These are phyloP conservation scores for Osmozyma mogii DNA, from an alignment of 805 yeast species.

Conservation along the genomic window DNA sequence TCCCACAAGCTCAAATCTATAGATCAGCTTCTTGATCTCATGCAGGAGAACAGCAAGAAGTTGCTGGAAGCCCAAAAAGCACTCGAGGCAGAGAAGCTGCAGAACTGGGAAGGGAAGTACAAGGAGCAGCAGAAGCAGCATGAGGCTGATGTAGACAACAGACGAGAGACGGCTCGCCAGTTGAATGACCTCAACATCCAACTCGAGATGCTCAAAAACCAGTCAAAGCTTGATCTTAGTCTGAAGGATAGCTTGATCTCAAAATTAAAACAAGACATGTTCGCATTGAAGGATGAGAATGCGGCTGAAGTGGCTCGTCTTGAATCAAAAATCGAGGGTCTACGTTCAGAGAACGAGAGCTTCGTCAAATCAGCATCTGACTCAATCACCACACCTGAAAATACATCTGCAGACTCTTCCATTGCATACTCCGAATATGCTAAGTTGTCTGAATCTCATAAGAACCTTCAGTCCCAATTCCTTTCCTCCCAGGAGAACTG, in stretches of 20 bases:
- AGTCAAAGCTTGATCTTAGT: slow-evolving; percentile 23
- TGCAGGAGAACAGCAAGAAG: slow-evolving; percentile 9
- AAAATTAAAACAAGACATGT: slow-evolving; percentile 23
- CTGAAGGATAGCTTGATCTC: slow-evolving; percentile 25
- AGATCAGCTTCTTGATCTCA: slow-evolving; percentile 19
- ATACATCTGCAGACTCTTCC: neutral
- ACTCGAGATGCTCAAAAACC: slow-evolving; percentile 20
- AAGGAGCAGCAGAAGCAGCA: slow-evolving; percentile 16
- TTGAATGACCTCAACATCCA: slow-evolving; percentile 26
- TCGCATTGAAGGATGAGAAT: slow-evolving; percentile 26
- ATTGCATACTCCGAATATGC: slow-evolving; percentile 30
- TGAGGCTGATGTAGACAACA: slow-evolving; percentile 17
- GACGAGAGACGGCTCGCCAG: slow-evolving; percentile 15
- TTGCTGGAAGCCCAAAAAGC: slow-evolving; percentile 10
- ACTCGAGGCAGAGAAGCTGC: slow-evolving; percentile 11
- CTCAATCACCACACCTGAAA: neutral
- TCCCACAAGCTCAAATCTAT: slow-evolving; percentile 19
- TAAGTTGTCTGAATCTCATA: slow-evolving; percentile 41
- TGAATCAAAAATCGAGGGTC: slow-evolving; percentile 63
- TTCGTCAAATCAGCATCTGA: too few relatives aligned
- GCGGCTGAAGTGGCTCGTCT: slow-evolving; percentile 45
- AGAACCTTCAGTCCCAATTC: slow-evolving; percentile 59
- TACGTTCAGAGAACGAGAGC: slow-evolving; percentile 55
- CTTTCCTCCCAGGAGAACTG: slow-evolving; percentile 73
- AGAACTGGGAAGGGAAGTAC: slow-evolving; percentile 19